These are phyloP conservation scores for Diaporthe destruens DNA, from an alignment of 2,329 filamentous ascomycete genomes.

Conservation along the genomic window DNA sequence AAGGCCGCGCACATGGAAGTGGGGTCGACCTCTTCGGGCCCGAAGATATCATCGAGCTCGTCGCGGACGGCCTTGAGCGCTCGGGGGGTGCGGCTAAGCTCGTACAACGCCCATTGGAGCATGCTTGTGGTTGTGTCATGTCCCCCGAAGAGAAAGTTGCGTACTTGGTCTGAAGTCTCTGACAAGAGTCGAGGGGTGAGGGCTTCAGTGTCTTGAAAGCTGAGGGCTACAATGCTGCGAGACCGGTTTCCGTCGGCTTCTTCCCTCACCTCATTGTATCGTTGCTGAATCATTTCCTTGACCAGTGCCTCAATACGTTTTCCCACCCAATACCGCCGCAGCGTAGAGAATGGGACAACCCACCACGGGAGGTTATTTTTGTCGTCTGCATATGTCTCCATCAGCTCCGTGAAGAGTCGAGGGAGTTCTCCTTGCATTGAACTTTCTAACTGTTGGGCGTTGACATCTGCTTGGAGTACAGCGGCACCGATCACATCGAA, in stretches of 20 bases:
- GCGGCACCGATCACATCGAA: conserved; percentile 1
- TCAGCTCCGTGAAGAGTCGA: neutral
- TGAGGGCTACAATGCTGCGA: conserved; percentile 51
- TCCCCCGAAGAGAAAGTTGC: conserved; percentile 56
- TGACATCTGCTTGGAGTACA: neutral
- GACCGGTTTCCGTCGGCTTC: neutral
- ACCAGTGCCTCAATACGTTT: neutral
- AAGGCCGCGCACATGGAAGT: neutral
- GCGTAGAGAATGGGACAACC: neutral
- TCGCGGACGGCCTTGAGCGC: conserved; percentile 48
- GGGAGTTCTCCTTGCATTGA: conserved; percentile 2
- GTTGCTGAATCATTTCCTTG: neutral
- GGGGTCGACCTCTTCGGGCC: conserved; percentile 31
- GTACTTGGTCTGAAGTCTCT: conserved; percentile 52
- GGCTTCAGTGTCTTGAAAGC: conserved; percentile 47
- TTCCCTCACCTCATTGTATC: neutral
- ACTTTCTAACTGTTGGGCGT: neutral
- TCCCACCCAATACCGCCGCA: neutral
- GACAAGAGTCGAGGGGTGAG: conserved; percentile 47
- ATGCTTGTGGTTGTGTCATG: conserved; percentile 56
- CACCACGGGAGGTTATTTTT: conserved; percentile 23
- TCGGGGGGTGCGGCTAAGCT: conserved; percentile 50
- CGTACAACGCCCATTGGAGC: conserved; percentile 53
- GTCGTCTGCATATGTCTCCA: conserved; percentile 6
- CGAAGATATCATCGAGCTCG: conserved; percentile 54